These are phyloP conservation scores for Dipodascus albidus DNA, from an alignment of 805 yeast species.

Conservation along the genomic window DNA sequence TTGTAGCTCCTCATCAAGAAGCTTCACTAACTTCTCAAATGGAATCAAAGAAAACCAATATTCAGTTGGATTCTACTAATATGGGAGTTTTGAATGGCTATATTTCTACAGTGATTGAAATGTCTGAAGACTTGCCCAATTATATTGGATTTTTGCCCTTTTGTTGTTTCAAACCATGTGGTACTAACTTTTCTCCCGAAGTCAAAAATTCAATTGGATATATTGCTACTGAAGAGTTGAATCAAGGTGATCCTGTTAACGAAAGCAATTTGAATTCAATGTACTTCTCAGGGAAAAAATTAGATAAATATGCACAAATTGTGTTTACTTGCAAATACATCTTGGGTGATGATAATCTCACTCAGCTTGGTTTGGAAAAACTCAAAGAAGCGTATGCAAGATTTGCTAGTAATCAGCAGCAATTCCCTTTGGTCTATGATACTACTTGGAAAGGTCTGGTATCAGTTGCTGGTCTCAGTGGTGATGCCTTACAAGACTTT, in stretches of 20 bases:
- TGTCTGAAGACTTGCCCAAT: conserved; percentile 29
- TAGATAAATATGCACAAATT: conserved; percentile 76
- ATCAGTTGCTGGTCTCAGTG: conserved; percentile 47
- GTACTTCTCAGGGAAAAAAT: conserved; percentile 77
- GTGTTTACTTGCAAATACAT: conserved; percentile 55
- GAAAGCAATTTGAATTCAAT: conserved; percentile 59
- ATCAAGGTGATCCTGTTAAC: conserved; percentile 33
- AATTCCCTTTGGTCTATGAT: conserved; percentile 60
- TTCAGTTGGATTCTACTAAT: conserved; percentile 35
- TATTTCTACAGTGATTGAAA: conserved; percentile 21
- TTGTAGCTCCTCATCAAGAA: conserved; percentile 53
- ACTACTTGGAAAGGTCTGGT: conserved; percentile 66
- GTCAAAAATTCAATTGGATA: conserved; percentile 28
- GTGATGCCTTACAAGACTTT: conserved; percentile 47
- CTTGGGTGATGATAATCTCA: conserved; percentile 39
- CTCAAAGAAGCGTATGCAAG: conserved; percentile 53
- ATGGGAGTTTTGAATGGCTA: conserved; percentile 27
- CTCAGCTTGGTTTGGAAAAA: conserved; percentile 38
- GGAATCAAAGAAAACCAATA: conserved; percentile 21
- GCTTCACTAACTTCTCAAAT: conserved; percentile 27
- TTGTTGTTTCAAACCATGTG: conserved; percentile 32
- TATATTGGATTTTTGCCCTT: conserved; percentile 40
- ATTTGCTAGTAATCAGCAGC: conserved; percentile 53
- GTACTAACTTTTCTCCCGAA: conserved; percentile 28
- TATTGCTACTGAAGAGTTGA: conserved; percentile 36